Conservation (phyloP, 805 yeast species). For the Yamadazyma laniorum region DNA sequence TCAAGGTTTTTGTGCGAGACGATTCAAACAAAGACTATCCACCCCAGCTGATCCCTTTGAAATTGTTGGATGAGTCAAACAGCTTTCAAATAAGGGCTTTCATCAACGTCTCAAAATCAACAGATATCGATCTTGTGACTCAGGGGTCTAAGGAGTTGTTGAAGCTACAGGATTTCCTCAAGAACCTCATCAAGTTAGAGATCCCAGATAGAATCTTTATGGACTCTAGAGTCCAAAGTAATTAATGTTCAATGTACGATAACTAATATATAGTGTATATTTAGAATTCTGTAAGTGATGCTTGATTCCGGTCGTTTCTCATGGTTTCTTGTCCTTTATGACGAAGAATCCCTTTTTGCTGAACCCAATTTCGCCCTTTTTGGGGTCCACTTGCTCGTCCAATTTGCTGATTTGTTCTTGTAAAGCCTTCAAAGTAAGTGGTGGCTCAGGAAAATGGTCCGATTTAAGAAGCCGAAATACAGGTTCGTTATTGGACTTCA, state of each 20-base stretch:
- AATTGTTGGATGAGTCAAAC: conserved; percentile 50
- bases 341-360: conserved; percentile 11
- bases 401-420: conserved; percentile 15
- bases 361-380: conserved; percentile 25
- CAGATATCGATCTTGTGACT: conserved; percentile 71
- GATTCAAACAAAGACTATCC: conserved; percentile 20
- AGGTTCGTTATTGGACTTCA: conserved; percentile 18
- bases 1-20: conserved; percentile 43
- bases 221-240: conserved; percentile 57
- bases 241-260: neutral
- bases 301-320: neutral
- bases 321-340: conserved; percentile 2
- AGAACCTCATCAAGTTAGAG: conserved; percentile 63
- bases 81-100: conserved; percentile 61
- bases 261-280: too few relatives aligned
- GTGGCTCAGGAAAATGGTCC: conserved; percentile 28
- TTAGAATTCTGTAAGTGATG: too few relatives aligned
- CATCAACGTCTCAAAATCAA: conserved; percentile 67
- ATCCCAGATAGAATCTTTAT: conserved; percentile 77
- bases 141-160: conserved; percentile 63
- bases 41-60: conserved; percentile 27
- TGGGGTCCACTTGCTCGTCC: conserved; percentile 12
- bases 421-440: conserved; percentile 22
- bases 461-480: conserved; percentile 34
- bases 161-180: conserved; percentile 60